Percentiles rank a stretch among this genome's conserved stretches.
Evolutionary conservation across 768 basidiomycete species (phyloP).

Genomic region (Leccinum subgranulosum): DNA sequence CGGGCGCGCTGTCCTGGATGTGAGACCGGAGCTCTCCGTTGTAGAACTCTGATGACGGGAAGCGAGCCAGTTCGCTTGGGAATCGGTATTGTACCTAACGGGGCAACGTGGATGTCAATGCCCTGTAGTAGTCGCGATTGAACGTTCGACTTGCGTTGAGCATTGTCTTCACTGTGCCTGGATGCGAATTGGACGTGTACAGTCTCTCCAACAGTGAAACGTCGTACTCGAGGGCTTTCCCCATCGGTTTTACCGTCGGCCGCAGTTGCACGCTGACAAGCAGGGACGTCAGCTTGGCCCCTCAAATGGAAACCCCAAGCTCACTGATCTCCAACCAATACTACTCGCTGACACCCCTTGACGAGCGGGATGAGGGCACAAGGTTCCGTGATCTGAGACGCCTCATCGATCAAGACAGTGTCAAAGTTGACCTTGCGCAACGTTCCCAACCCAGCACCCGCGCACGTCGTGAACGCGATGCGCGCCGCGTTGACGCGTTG

Average conservation of each 20-base stretch:
- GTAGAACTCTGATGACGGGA: conserved; percentile 66
- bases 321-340: conserved; percentile 70
- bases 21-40: conserved; percentile 50
- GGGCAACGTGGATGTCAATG: background rate
- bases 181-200: conserved; percentile 36
- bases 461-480: conserved; percentile 66
- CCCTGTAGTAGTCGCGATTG: background rate
- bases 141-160: conserved; percentile 40
- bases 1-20: conserved; percentile 34
- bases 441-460: conserved; percentile 58
- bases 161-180: conserved; percentile 55
- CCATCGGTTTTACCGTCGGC: conserved; percentile 61
- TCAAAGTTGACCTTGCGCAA: conserved; percentile 55
- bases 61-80: conserved; percentile 51
- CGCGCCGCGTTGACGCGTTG: conserved; percentile 53
- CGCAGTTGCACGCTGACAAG: conserved; percentile 58
- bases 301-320: conserved; percentile 21
- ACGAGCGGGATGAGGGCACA: conserved; percentile 64
- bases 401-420: conserved; percentile 65
- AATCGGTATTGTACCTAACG: conserved; percentile 61
- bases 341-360: conserved; percentile 54
- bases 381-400: conserved; percentile 68
- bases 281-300: background rate
- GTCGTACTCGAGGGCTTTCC: conserved; percentile 53
- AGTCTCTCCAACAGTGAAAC: conserved; percentile 61